Conservation (phyloP, 768 basidiomycete species). For the Hygrophoropsis aurantiaca region DNA sequence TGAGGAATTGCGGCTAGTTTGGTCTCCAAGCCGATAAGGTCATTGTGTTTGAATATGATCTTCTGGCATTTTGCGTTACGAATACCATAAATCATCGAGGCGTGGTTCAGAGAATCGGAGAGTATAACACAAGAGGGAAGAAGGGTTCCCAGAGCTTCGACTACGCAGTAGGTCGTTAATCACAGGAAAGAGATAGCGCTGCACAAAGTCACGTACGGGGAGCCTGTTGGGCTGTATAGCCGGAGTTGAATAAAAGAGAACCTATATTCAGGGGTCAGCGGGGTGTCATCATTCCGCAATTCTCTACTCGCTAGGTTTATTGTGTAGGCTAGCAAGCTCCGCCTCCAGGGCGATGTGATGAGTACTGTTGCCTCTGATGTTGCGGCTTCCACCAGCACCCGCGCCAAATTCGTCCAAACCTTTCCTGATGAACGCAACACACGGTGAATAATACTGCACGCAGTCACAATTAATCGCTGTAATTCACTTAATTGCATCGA, state of each 20-base stretch:
- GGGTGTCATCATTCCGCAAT: too few species aligned
- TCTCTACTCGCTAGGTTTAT: constrained; percentile 89
- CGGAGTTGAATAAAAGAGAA: constrained; percentile 98
- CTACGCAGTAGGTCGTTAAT: too few species aligned
- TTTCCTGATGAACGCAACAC: constrained; percentile 53
- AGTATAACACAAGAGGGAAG: constrained; percentile 96
- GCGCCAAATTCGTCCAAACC: constrained; percentile 94
- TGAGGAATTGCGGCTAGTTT: constrained; percentile 86
- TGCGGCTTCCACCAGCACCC: constrained; percentile 97
- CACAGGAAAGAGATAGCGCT: too few species aligned
- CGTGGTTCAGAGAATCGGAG: constrained; percentile 96
- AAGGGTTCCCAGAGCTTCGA: too few species aligned
- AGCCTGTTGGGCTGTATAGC: constrained; percentile 99
- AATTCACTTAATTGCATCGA: constrained; percentile 97
- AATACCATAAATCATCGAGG: constrained; percentile 99
- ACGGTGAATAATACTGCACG: constrained; percentile 1
- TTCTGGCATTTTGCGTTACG: constrained; percentile 92
- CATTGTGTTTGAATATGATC: constrained; percentile 98
- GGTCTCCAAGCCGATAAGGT: constrained; percentile 85
- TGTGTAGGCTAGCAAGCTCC: constrained; percentile 88
- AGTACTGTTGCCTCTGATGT: constrained; percentile 97
- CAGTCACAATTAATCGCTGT: constrained; percentile 4
- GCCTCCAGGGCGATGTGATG: constrained; percentile 93
- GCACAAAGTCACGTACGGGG: constrained; percentile 91
- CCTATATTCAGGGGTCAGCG: too few species aligned